Evolutionary conservation across 2,329 filamentous ascomycete genomes (phyloP).

Genomic region (Fusarium vanettenii): DNA sequence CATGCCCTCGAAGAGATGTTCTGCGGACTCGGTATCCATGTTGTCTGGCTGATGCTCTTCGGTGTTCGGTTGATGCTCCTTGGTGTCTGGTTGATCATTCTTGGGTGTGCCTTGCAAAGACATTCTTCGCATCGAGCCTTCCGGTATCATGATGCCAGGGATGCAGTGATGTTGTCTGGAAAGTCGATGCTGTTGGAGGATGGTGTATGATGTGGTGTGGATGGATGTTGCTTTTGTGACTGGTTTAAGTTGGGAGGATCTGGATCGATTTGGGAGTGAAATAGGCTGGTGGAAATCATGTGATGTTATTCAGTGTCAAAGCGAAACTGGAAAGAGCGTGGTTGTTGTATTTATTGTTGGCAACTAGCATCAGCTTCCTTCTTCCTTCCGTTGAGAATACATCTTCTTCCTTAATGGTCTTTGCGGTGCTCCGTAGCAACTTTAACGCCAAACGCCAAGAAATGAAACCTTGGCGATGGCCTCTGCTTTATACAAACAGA

Average conservation of each 20-base stretch:
- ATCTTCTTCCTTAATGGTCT: not conserved
- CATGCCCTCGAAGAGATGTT: not conserved
- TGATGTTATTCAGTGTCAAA: not conserved
- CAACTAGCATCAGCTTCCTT: not conserved
- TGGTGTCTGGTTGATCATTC: not conserved
- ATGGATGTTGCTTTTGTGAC: not conserved
- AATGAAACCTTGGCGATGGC: not conserved
- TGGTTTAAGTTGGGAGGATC: not conserved
- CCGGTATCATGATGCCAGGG: not conserved
- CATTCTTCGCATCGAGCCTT: not conserved
- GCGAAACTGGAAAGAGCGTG: not conserved
- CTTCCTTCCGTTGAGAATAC: not conserved
- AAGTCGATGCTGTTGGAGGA: not conserved
- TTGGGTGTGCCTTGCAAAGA: not conserved
- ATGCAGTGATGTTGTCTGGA: not conserved
- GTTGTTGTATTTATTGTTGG: not conserved
- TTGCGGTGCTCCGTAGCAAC: not conserved
- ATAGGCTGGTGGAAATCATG: not conserved
- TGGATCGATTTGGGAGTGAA: not conserved
- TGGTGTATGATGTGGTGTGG: not conserved
- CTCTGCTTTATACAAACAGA: not conserved
- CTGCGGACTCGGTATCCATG: not conserved
- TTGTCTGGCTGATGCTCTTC: not conserved
- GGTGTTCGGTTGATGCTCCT: not conserved
- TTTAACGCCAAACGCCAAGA: not conserved